Base-by-base conservation (phyloP, 441 rosid species). In the Adansonia madagascariensis region DNA sequence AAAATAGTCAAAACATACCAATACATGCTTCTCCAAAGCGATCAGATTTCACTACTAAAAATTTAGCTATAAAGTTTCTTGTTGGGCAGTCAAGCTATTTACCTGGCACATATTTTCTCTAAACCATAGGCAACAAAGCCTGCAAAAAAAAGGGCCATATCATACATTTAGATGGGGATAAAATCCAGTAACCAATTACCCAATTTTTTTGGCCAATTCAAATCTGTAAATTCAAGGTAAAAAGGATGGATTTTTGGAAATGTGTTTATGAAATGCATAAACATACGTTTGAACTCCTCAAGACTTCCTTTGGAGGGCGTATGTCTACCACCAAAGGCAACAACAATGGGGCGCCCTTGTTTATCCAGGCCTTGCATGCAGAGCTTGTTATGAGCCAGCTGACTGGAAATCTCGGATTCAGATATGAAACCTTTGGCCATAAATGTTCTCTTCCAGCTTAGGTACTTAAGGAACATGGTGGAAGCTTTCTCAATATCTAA, bases 401-500 rank as follows among this genome's bases (percentile, higher is more conserved):
- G 86, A 76, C 80, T 90, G 3, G 82, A 80, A 71, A 95, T 82
- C 75, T 91, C 91, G 0, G 94, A 79, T 64, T 80, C 85, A 6
- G 87, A 75, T 78, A 95, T 80, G 68, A 22, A 77, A 50, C 92
- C 97, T 46, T 85, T 88, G 1, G 97, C 97, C 4, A 93, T 18
- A 50, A 80, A 82, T 15, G 81, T 80, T 82, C 75, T 81, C 75
- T 78, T 91, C 98, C 97, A 95, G 80, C 86, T 86, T 12, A 93
- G 79, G 80, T 86, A 93, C 86, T 92, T 93, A 1, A 91, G 84
- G 49, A 95, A 89, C 62, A 91, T 53, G 77, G 82, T 81, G 10
- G 93, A 89, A 50, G 98, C 98, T 82, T 91, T 95, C 82, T 93
- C 95, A 15, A 95, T 84, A 78, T 95, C 98, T 0, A 87, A 80